These are phyloP conservation scores for Fusarium sp. DNA, from an alignment of 2,329 filamentous ascomycete species.

Conservation along the genomic window DNA sequence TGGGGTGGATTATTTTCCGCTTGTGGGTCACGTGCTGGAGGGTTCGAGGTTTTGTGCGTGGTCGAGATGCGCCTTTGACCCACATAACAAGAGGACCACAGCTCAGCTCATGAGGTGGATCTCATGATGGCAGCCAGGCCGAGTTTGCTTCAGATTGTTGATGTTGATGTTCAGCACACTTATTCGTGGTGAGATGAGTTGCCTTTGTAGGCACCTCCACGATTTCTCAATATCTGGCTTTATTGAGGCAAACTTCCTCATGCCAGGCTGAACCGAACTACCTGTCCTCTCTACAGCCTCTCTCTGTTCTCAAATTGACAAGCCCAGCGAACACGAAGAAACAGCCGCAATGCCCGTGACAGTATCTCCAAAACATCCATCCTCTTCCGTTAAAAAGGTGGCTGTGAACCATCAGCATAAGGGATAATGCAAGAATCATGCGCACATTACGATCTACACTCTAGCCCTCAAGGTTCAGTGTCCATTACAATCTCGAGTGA, in stretches of 20 bases:
- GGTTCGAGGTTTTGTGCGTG: conserved; percentile 33
- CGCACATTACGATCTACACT: conserved; percentile 32
- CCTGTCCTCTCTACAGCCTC: not conserved
- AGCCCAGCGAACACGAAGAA: not conserved
- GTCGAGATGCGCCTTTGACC: not conserved
- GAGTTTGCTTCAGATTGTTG: not conserved
- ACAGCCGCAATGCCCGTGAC: not conserved
- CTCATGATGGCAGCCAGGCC: not conserved
- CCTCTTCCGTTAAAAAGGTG: not conserved
- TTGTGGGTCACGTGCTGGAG: conserved; percentile 49
- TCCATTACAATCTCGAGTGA: not conserved
- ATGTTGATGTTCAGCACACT: too few species aligned
- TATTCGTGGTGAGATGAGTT: not conserved
- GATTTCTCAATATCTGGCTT: not conserved
- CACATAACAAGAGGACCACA: not conserved
- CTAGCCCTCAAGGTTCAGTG: not conserved
- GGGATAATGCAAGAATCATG: not conserved
- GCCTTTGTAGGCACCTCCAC: not conserved
- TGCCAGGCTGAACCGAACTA: not conserved
- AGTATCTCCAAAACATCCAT: not conserved
- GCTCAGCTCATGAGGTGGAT: conserved; percentile 1
- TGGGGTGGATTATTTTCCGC: conserved; percentile 35
- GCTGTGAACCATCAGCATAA: not conserved
- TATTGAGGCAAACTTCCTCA: not conserved
- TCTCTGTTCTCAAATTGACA: not conserved